These are phyloP conservation scores for Zymoseptoria pseudotritici DNA, from an alignment of 2,329 filamentous ascomycete genomes.

Conservation along the genomic window DNA sequence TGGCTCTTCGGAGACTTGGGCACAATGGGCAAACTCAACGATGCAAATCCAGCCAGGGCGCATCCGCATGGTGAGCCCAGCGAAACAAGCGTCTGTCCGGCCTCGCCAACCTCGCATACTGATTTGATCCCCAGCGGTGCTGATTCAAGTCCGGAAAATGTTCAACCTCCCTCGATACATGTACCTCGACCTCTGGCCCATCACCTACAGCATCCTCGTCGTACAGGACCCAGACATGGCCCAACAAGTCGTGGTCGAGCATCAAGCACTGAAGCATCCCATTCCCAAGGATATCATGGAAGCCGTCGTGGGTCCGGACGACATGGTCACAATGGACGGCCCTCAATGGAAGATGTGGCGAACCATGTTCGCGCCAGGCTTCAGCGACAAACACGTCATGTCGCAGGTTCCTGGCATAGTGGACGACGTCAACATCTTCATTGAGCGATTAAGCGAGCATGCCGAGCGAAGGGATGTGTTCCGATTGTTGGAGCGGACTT, in stretches of 20 bases:
- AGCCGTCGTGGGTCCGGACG: slow-evolving; percentile 15
- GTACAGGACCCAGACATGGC: slow-evolving; percentile 15
- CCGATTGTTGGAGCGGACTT: slow-evolving; percentile 34
- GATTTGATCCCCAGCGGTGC: not conserved
- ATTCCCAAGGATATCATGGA: slow-evolving; percentile 10
- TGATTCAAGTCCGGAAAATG: slow-evolving; percentile 10
- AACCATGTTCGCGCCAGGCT: slow-evolving; percentile 37
- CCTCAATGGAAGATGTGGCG: slow-evolving; percentile 38
- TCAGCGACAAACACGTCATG: slow-evolving; percentile 33
- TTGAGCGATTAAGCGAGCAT: slow-evolving; percentile 28
- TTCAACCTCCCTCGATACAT: slow-evolving; percentile 16
- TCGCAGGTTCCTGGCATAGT: slow-evolving; percentile 34
- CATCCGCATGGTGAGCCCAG: slow-evolving; percentile 10
- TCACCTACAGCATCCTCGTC: slow-evolving; percentile 13
- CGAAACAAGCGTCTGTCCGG: not conserved
- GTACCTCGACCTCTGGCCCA: slow-evolving; percentile 19
- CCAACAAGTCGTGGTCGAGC: slow-evolving; percentile 14
- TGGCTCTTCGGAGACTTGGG: slow-evolving; percentile 16
- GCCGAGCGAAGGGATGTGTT: slow-evolving; percentile 34
- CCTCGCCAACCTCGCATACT: not conserved
- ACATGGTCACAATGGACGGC: slow-evolving; percentile 31
- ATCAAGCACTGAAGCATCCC: slow-evolving; percentile 10
- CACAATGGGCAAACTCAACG: slow-evolving; percentile 11
- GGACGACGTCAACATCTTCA: slow-evolving; percentile 28
- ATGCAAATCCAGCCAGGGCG: not conserved